Evolutionary conservation across 2,329 filamentous ascomycete genomes (phyloP).

Genomic region (Byssochlamys sp.): DNA sequence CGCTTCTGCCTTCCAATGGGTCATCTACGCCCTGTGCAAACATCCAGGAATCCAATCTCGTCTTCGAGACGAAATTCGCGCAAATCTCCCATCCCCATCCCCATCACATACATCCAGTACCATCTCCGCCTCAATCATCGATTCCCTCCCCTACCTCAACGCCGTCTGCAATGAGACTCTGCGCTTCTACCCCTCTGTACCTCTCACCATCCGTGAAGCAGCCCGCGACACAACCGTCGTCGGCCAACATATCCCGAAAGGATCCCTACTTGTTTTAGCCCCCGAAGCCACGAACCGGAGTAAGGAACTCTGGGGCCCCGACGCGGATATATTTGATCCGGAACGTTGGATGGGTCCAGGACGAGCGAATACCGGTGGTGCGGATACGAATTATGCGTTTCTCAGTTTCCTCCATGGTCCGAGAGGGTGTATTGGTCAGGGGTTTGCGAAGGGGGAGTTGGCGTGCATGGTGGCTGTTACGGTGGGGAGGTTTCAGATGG

Average conservation of each 20-base stretch:
- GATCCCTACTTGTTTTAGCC: constrained; percentile 57
- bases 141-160: constrained; percentile 67
- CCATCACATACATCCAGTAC: constrained; percentile 53
- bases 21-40: constrained; percentile 58
- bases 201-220: constrained; percentile 59
- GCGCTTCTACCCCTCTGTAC: constrained; percentile 62
- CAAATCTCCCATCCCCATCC: constrained; percentile 46
- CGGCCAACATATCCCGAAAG: constrained; percentile 57
- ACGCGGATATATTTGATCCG: constrained; percentile 67
- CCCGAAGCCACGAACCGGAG: constrained; percentile 62
- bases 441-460: constrained; percentile 75
- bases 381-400: constrained; percentile 65
- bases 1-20: constrained; percentile 65
- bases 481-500: constrained; percentile 62
- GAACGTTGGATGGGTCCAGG: constrained; percentile 58
- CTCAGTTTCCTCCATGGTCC: constrained; percentile 81
- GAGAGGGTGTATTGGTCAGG: constrained; percentile 71
- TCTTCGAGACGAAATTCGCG: constrained; percentile 59
- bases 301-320: constrained; percentile 61
- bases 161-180: constrained; percentile 71
- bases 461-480: constrained; percentile 69
- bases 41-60: constrained; percentile 56
- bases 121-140: constrained; percentile 49
- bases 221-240: constrained; percentile 56
- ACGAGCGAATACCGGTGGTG: constrained; percentile 56